Conservation (phyloP, 2,329 filamentous ascomycete species). For the Dactylellina leptospora region DNA sequence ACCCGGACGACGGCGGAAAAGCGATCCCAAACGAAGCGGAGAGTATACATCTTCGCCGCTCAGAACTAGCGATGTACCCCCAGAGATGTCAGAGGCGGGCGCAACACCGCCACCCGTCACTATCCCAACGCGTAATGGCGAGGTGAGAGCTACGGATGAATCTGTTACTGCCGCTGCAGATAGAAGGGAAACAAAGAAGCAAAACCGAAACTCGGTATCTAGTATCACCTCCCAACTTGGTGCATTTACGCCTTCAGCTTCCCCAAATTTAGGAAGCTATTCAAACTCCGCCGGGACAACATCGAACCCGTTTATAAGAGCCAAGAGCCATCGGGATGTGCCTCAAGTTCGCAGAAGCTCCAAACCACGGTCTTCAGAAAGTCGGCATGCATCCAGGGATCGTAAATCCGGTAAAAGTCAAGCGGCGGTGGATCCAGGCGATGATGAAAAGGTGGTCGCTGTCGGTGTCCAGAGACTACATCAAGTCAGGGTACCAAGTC, state of each 20-base stretch:
- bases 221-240: conserved; percentile 37
- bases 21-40: conserved; percentile 42
- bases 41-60: conserved; percentile 49
- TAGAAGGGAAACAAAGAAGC: conserved; percentile 23
- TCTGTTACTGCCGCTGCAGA: conserved; percentile 11
- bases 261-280: conserved; percentile 45
- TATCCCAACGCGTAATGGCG: conserved; percentile 24
- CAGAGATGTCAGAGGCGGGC: conserved; percentile 47
- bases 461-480: conserved; percentile 92
- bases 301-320: conserved; percentile 50
- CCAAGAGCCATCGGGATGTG: conserved; percentile 35
- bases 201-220: conserved; percentile 45
- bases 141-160: conserved; percentile 14
- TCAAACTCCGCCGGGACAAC: conserved; percentile 48
- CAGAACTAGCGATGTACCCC: conserved; percentile 47
- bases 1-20: conserved; percentile 40
- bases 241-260: conserved; percentile 33
- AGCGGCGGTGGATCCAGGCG: neutral
- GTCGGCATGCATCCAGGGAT: conserved; percentile 54
- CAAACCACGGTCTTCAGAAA: conserved; percentile 58
- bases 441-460: conserved; percentile 69
- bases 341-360: conserved; percentile 51
- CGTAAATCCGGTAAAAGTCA: conserved; percentile 32
- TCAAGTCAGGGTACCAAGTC: conserved; percentile 79
- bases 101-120: conserved; percentile 28